These are phyloP conservation scores for Ramicandelaber brevisporus DNA, from an alignment of 192 early-diverging fungal genomes.

Conservation along the genomic window DNA sequence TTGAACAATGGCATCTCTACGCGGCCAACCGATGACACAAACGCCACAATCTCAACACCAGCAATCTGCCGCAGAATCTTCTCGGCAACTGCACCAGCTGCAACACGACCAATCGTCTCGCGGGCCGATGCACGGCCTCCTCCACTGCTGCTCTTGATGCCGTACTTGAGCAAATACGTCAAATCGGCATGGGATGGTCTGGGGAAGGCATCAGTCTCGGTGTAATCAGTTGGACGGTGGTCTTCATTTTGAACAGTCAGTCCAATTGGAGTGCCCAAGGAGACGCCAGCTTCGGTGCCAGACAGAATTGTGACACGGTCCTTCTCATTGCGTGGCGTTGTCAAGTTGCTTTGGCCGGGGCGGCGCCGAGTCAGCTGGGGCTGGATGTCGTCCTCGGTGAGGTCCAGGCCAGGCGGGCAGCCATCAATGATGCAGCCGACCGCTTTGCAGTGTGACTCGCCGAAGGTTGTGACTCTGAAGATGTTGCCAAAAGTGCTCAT, in stretches of 20 bases:
- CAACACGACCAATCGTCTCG: slow-evolving; percentile 92
- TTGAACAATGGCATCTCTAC: slow-evolving; percentile 46
- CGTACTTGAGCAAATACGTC: slow-evolving; percentile 90
- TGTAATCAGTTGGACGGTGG: slow-evolving; percentile 88
- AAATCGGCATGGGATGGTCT: slow-evolving; percentile 95
- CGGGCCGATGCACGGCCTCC: slow-evolving; percentile 85
- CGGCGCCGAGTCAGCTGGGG: slow-evolving; percentile 73
- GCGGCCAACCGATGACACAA: slow-evolving; percentile 69
- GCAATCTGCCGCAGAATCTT: slow-evolving; percentile 62
- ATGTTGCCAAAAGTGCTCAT: slow-evolving; percentile 71
- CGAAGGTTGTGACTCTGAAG: slow-evolving; percentile 82
- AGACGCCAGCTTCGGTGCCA: slow-evolving; percentile 76
- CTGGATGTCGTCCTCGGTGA: slow-evolving; percentile 82
- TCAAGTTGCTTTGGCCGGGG: slow-evolving; percentile 86
- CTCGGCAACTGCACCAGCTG: slow-evolving; percentile 93
- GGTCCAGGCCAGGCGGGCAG: slow-evolving; percentile 73
- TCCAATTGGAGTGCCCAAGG: slow-evolving; percentile 85
- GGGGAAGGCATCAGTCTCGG: slow-evolving; percentile 86
- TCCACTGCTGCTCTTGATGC: slow-evolving; percentile 80
- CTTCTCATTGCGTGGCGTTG: slow-evolving; percentile 94
- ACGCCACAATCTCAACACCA: slow-evolving; percentile 82
- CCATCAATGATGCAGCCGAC: slow-evolving; percentile 94
- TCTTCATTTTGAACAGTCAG: slow-evolving; percentile 83
- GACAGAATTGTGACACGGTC: slow-evolving; percentile 78
- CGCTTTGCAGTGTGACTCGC: slow-evolving; percentile 95